These are phyloP conservation scores for Nidula niveotomentosa DNA, from an alignment of 1,284 basidiomycete species.

Conservation along the genomic window DNA sequence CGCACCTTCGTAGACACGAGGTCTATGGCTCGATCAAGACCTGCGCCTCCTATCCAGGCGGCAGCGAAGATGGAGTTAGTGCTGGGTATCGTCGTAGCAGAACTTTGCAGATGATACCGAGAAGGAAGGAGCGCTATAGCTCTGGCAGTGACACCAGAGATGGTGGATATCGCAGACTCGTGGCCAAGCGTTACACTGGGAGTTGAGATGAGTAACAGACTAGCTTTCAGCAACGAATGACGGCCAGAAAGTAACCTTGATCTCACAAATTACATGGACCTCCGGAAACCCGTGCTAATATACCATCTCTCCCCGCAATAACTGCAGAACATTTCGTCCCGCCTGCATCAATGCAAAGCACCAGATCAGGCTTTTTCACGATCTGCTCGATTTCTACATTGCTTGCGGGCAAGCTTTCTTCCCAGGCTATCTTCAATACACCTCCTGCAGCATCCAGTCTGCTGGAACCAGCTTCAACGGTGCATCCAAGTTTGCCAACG, in stretches of 20 bases:
- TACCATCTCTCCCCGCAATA: slow-evolving; percentile 15
- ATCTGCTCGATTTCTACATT: not conserved
- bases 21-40: slow-evolving; percentile 18
- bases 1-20: slow-evolving; percentile 1
- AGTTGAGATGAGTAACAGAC: too few relatives aligned
- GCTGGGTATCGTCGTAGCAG: not conserved
- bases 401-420: not conserved
- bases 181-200: too few relatives aligned
- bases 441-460: slow-evolving; percentile 14
- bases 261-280: slow-evolving; percentile 22
- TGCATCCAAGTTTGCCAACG: slow-evolving; percentile 15
- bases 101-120: not conserved
- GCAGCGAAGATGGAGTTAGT: slow-evolving; percentile 10
- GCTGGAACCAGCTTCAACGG: slow-evolving; percentile 9
- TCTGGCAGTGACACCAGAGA: too few relatives aligned
- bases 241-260: too few relatives aligned
- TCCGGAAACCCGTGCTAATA: slow-evolving; percentile 13
- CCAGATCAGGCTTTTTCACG: slow-evolving; percentile 4
- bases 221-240: too few relatives aligned
- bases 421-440: slow-evolving; percentile 15
- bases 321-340: slow-evolving; percentile 21
- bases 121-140: not conserved
- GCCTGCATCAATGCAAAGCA: slow-evolving; percentile 22
- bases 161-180: too few relatives aligned
- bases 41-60: slow-evolving; percentile 21